Evolutionary conservation across 805 yeast species (phyloP).

Genomic region (Zygoascus ofunaensis): DNA sequence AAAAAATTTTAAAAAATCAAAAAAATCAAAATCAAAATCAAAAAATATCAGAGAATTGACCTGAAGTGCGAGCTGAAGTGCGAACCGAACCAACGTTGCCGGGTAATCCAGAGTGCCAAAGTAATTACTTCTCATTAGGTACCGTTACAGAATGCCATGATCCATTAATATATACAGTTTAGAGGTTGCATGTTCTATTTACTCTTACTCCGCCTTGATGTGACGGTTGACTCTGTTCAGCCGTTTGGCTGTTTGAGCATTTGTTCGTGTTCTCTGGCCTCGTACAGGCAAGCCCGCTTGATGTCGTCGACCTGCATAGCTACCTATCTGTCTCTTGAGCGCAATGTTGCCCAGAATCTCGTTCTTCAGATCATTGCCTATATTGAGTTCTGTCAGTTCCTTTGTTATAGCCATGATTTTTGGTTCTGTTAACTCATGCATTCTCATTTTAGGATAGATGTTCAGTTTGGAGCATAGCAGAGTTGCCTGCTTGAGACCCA

Average conservation of each 20-base stretch:
- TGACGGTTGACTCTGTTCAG: constrained; percentile 61
- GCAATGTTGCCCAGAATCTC: constrained; percentile 60
- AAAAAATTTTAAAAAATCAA: too few relatives aligned
- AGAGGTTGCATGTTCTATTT: too few relatives aligned
- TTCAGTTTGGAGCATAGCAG: constrained; percentile 80
- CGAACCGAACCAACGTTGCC: too few relatives aligned
- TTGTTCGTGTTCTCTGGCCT: constrained; percentile 89
- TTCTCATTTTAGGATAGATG: constrained; percentile 85
- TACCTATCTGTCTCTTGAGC: constrained; percentile 70
- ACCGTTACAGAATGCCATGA: too few relatives aligned
- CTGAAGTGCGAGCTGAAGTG: too few relatives aligned
- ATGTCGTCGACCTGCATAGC: constrained; percentile 84
- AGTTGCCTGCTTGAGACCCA: constrained; percentile 68
- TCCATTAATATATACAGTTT: too few relatives aligned
- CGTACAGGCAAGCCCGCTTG: constrained; percentile 68
- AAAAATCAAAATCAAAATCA: too few relatives aligned
- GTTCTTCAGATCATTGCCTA: constrained; percentile 68
- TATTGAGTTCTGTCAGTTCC: constrained; percentile 71
- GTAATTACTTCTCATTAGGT: too few relatives aligned
- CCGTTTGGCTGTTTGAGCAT: constrained; percentile 82
- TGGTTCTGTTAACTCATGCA: constrained; percentile 85
- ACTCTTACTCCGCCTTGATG: constrained; percentile 7
- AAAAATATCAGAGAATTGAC: too few relatives aligned
- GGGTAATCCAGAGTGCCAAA: too few relatives aligned
- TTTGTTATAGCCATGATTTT: constrained; percentile 80